Conservation (phyloP, 2,329 filamentous ascomycete species). For the Dichotomopilus funicola region DNA sequence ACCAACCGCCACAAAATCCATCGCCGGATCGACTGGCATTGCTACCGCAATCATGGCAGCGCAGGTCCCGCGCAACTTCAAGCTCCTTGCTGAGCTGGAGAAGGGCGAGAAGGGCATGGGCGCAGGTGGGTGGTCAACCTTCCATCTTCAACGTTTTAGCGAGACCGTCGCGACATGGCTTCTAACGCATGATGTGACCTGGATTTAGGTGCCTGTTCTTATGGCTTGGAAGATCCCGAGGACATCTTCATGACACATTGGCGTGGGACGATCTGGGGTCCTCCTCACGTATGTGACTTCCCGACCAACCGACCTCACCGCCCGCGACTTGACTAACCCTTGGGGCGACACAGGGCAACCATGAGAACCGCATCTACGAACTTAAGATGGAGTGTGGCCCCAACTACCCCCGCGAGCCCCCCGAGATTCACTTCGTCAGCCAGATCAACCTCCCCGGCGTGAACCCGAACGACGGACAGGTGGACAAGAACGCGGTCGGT, state of each 20-base stretch:
- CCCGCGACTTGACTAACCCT: slow-evolving; percentile 3
- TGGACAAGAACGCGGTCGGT: slow-evolving; percentile 76
- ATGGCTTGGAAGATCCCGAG: slow-evolving; percentile 87
- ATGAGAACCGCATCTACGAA: slow-evolving; percentile 98
- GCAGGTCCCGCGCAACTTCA: slow-evolving; percentile 88
- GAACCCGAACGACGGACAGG: slow-evolving; percentile 69
- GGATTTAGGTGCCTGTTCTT: slow-evolving; percentile 80
- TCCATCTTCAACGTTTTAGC: background rate
- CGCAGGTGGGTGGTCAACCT: slow-evolving; percentile 54
- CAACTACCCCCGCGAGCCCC: slow-evolving; percentile 82
- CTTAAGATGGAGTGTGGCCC: slow-evolving; percentile 92
- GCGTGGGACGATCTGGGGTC: slow-evolving; percentile 96
- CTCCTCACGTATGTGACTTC: slow-evolving; percentile 69
- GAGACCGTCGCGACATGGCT: background rate
- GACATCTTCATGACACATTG: slow-evolving; percentile 97
- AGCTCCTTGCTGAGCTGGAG: slow-evolving; percentile 93
- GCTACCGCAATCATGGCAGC: slow-evolving; percentile 27
- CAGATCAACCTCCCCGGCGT: slow-evolving; percentile 97
- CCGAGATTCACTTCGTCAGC: slow-evolving; percentile 85
- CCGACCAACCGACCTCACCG: background rate
- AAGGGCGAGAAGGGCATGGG: slow-evolving; percentile 98
- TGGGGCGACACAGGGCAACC: slow-evolving; percentile 60
- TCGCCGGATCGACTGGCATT: background rate
- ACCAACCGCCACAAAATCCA: background rate
- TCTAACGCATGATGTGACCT: background rate